Conservation (phyloP, 306 rosid genomes). For the Parietaria judaica region DNA sequence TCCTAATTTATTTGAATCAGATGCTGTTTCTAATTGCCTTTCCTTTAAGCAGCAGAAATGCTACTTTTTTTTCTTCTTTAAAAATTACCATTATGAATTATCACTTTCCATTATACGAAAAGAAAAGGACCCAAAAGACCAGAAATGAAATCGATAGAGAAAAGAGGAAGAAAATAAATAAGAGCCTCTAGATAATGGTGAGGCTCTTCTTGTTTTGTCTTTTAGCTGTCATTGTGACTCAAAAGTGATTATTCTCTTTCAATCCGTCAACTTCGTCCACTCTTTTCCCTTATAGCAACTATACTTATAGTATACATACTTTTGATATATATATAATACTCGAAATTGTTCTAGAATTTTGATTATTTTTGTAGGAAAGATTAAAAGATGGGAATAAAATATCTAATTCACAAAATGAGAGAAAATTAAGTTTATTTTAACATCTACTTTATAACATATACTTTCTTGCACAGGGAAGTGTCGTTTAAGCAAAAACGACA, state of each 20-base stretch:
- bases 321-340: neutral
- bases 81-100: neutral
- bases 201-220: constrained; percentile 16
- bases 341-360: neutral
- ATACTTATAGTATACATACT: neutral
- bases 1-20: no score
- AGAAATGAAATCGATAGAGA: neutral
- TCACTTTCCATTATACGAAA: neutral
- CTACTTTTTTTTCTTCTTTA: neutral
- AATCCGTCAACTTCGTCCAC: constrained; percentile 4
- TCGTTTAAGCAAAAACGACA: no score
- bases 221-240: neutral
- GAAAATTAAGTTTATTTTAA: no score
- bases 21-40: neutral
- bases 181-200: constrained; percentile 8
- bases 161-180: neutral
- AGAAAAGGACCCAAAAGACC: neutral
- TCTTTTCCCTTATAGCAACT: neutral
- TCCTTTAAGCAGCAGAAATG: neutral
- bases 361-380: no score
- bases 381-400: no score
- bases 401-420: no score
- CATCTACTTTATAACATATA: no score
- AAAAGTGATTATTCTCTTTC: constrained; percentile 17
- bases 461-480: no score